A percentile compares a stretch with the other conserved stretches of the same genome.
phyloP scores from a whole-genome alignment of 306 rosid species.

The Prunus dulcis region DNA sequence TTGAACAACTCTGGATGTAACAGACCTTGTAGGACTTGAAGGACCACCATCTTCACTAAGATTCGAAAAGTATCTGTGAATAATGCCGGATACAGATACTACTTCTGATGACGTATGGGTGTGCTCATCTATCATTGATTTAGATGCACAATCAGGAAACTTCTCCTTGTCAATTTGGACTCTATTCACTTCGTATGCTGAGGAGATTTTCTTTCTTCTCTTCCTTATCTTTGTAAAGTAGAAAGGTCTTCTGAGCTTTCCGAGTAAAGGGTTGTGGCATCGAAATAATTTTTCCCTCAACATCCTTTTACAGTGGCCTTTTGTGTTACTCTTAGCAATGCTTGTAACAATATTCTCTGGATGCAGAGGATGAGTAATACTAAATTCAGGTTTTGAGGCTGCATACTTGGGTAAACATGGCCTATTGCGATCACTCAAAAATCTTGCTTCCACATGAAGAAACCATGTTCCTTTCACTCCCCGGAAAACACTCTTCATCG shows the following conservation, averaged over 20 bases:
- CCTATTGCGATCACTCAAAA: constrained; percentile 16
- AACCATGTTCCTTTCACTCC: constrained; percentile 54
- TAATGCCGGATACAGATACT: constrained; percentile 60
- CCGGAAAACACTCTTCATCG: constrained; percentile 40
- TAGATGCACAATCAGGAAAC: constrained; percentile 1
- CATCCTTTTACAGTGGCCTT: constrained; percentile 25
- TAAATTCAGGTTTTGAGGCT: background rate
- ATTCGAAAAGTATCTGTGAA: constrained; percentile 48
- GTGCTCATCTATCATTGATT: constrained; percentile 31
- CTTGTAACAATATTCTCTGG: constrained; percentile 10
- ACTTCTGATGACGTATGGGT: constrained; percentile 55
- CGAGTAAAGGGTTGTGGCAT: background rate
- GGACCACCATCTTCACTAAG: constrained; percentile 24
- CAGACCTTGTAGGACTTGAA: constrained; percentile 38
- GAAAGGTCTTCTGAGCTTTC: constrained; percentile 22
- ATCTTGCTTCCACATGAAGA: constrained; percentile 51
- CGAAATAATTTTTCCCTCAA: constrained; percentile 20
- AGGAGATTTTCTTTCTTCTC: constrained; percentile 13
- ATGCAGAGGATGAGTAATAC: constrained; percentile 4
- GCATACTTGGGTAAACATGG: constrained; percentile 19
- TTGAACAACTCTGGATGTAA: constrained; percentile 37
- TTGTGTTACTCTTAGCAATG: constrained; percentile 22
- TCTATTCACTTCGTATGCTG: constrained; percentile 14
- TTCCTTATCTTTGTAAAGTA: constrained; percentile 25
- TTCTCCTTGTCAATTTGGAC: constrained; percentile 3